Evolutionary conservation across 73 alveolate genomes (phyloP), one percentile per base, ranked within the genome.

Genomic region (Tetrahymena thermophila): DNA sequence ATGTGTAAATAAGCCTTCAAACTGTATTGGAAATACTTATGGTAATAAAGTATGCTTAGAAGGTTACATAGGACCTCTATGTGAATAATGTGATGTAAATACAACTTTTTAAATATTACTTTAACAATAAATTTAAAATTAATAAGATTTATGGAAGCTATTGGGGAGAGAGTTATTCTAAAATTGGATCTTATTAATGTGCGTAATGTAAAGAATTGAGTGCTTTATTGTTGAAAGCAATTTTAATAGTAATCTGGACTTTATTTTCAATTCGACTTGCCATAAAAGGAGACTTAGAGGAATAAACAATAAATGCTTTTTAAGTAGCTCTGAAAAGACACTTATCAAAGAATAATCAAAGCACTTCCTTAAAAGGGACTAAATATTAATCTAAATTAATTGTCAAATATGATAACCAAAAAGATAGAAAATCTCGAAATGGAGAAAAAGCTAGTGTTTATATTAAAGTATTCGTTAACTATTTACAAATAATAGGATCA

Each of bases 41-140:
- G 96, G 96, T 13, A 89, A 94, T 94, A 28, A 44, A 17, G 35
- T 56, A 23, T 94, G 96, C 34, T 35, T 4, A 25, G 58, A 84
- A n/a, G 96, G 96, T 31, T 85, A 94, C 25, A 85, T 94, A 4
- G 96, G 96, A 40, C 94, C 96, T 23, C 42, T 94, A 84, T 94
- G 96, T 85, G 96, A 94, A 94, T 89, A 94, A 38, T 94, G 96
- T 35, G 96, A 94, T 43, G 43, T 85, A 71, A 71, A 28, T 58
- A 15, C 9, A n/a, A 19, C 4, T 31, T 58, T 58, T 8, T 8
- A n/a, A n/a, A 58, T 2, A 15, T n/a, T 58, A 58, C 1, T 42
- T 31, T 28, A 58, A 58, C 1, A 13, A 15, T n/a, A 55, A 1
- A 21, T n/a, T 15, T 58, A 1, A 15, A 58, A 1, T 58, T 37